Conservation (phyloP, 768 basidiomycete genomes). For the Mrakia blollopis region DNA sequence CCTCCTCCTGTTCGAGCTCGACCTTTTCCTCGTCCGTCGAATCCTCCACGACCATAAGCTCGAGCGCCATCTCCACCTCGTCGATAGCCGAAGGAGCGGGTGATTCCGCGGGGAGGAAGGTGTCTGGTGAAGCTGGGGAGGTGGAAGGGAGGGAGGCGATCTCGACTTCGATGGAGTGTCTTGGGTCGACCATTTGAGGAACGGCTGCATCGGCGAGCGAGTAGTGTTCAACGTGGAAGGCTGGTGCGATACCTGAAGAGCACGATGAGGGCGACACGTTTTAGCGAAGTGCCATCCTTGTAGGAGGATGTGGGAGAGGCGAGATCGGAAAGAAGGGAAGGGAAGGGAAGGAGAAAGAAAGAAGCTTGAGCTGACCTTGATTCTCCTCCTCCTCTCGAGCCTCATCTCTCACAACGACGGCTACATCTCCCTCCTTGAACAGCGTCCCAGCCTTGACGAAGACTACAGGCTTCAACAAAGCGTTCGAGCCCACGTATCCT, state of each 20-base stretch:
- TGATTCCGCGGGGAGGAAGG: not conserved
- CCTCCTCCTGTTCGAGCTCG: constrained; percentile 12
- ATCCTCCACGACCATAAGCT: constrained; percentile 23
- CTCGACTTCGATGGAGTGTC: constrained; percentile 10
- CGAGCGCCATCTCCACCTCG: constrained; percentile 18
- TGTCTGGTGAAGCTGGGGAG: not conserved
- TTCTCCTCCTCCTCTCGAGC: not conserved
- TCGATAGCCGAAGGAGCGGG: constrained; percentile 18
- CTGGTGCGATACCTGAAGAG: not conserved
- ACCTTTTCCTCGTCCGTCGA: constrained; percentile 10
- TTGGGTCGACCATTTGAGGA: constrained; percentile 20
- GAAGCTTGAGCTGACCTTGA: not conserved
- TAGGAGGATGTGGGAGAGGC: not conserved
- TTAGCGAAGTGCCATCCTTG: not conserved
- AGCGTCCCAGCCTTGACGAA: constrained; percentile 34
- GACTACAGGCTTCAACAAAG: constrained; percentile 20
- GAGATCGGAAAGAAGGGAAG: not conserved
- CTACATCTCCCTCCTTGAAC: constrained; percentile 31
- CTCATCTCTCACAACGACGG: constrained; percentile 1
- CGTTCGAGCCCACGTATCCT: constrained; percentile 9
- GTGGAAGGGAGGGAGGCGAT: not conserved
- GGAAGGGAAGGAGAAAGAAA: not conserved
- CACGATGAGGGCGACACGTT: no score
- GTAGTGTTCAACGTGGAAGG: constrained; percentile 15
- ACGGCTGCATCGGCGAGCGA: constrained; percentile 17